Base-by-base conservation (phyloP, 768 basidiomycete genomes). In the Amanita jacksonii region DNA sequence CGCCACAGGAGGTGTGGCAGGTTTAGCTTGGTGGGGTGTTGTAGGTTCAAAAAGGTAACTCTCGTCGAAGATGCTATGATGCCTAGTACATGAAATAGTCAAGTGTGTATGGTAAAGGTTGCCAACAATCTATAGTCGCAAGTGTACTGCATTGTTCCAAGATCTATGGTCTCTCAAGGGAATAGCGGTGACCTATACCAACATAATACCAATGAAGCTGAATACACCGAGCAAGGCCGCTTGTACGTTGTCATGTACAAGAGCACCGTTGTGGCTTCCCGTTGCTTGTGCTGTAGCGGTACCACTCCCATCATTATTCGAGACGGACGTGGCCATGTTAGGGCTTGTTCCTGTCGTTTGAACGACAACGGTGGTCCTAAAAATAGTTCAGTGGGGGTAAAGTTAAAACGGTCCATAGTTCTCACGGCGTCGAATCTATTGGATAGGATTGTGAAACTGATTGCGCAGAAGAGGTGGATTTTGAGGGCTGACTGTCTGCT, bases 21-120 rank as follows among this genome's bases (percentile, higher is more conserved):
- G 70, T 8, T 47, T 72, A 38, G 63, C 56, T 2, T 72, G 72
- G 72, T 71, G 62, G 57, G 68, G 61, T 15, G 68, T 61, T 20
- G 54, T 63, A 25, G 18, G 24, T 8, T 24, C 22, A 38, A 20
- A 28, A 23, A 12, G n/a, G 8, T n/a, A 31, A 15, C 8, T n/a
- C 23, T n/a, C n/a, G n/a, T n/a, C n/a, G n/a, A n/a, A n/a, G n/a
- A n/a, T n/a, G n/a, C n/a, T n/a, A n/a, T n/a, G n/a, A n/a, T n/a
- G n/a, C n/a, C n/a, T n/a, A n/a, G n/a, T n/a, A n/a, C n/a, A n/a
- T n/a, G n/a, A n/a, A n/a, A n/a, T n/a, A n/a, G n/a, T n/a, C n/a
- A n/a, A n/a, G n/a, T n/a, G n/a, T n/a, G n/a, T n/a, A n/a, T n/a
- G n/a, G n/a, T n/a, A n/a, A n/a, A n/a, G n/a, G n/a, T n/a, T n/a